phyloP scores from a whole-genome alignment of 495 filamentous ascomycete species.

The Margaritispora aquatica region DNA sequence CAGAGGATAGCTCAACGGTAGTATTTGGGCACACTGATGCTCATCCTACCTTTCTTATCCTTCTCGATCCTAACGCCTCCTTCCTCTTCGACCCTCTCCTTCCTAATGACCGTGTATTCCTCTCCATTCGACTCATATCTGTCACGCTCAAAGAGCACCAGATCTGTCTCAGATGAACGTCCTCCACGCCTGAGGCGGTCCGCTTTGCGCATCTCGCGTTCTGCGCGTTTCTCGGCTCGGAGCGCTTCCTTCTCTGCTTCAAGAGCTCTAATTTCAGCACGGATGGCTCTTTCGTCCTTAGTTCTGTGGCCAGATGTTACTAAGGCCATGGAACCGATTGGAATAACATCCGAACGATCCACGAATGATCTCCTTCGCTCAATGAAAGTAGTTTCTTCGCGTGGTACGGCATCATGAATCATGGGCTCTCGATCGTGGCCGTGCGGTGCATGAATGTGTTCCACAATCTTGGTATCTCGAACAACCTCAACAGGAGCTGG shows the following conservation, averaged over 20 bases:
- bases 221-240: slow-evolving; percentile 30
- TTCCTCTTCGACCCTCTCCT: slow-evolving; percentile 46
- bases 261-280: slow-evolving; percentile 37
- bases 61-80: slow-evolving; percentile 63
- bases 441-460: slow-evolving; percentile 29
- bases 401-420: slow-evolving; percentile 20
- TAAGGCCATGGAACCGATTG: slow-evolving; percentile 21
- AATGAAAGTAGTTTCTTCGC: slow-evolving; percentile 19
- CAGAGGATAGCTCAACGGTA: slow-evolving; percentile 29
- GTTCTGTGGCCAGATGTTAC: slow-evolving; percentile 8
- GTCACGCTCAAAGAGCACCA: slow-evolving; percentile 38
- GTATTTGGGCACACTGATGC: slow-evolving; percentile 54
- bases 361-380: slow-evolving; percentile 12
- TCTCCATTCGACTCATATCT: slow-evolving; percentile 35
- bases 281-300: slow-evolving; percentile 22
- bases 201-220: slow-evolving; percentile 37
- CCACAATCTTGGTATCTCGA: slow-evolving; percentile 33
- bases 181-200: slow-evolving; percentile 14
- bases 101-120: slow-evolving; percentile 48
- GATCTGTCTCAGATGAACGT: slow-evolving; percentile 28
- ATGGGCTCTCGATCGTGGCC: slow-evolving; percentile 25
- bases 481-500: slow-evolving; percentile 28
- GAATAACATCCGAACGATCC: slow-evolving; percentile 18
- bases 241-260: slow-evolving; percentile 26
- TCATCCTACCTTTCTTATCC: slow-evolving; percentile 84